Conservation (phyloP, 768 basidiomycete species). For the Tulasnella calospora region DNA sequence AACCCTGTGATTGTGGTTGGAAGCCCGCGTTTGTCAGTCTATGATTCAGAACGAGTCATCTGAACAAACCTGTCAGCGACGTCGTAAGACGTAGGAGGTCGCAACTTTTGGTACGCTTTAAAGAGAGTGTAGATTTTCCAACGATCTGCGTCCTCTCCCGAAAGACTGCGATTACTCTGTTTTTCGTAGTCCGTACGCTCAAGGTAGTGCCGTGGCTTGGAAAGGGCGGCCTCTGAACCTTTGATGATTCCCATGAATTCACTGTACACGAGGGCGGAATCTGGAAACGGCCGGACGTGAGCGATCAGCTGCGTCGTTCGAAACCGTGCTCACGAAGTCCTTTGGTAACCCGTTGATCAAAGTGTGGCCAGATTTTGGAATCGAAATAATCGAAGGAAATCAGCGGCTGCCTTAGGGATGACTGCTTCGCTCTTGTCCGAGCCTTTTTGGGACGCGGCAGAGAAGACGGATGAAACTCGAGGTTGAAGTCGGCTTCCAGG, state of each 20-base stretch:
- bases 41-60: background rate
- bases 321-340: background rate
- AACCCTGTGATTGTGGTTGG: background rate
- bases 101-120: slow-evolving; percentile 46
- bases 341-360: background rate
- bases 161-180: slow-evolving; percentile 50
- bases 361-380: slow-evolving; percentile 20
- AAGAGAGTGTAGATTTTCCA: slow-evolving; percentile 52
- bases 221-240: slow-evolving; percentile 55
- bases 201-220: slow-evolving; percentile 40
- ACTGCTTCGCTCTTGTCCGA: background rate
- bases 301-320: too few relatives aligned
- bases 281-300: background rate
- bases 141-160: slow-evolving; percentile 51
- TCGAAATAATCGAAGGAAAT: slow-evolving; percentile 9
- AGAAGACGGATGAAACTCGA: background rate
- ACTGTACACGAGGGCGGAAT: slow-evolving; percentile 23
- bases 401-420: background rate
- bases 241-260: slow-evolving; percentile 34
- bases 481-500: slow-evolving; percentile 12
- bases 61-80: slow-evolving; percentile 51
- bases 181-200: slow-evolving; percentile 44
- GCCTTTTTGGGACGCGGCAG: background rate
- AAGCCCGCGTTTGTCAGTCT: background rate
- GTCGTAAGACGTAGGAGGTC: slow-evolving; percentile 45